phyloP scores from a whole-genome alignment of 306 rosid species.

The Trichosanthes cucumerina region DNA sequence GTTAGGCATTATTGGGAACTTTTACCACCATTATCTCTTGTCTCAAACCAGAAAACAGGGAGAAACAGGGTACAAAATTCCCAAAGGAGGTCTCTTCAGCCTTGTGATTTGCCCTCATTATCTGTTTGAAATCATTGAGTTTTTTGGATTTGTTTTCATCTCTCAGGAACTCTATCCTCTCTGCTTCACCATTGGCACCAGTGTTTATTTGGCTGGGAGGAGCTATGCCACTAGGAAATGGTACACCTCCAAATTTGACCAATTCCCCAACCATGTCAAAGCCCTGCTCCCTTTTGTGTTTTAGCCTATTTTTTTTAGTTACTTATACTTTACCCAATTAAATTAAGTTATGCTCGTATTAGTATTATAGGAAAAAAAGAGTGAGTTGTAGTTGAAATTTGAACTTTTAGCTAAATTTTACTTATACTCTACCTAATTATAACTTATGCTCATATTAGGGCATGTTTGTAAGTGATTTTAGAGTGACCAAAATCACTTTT shows the following conservation, averaged over 20 bases:
- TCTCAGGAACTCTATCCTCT: slow-evolving; percentile 46
- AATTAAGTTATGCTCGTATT: not conserved
- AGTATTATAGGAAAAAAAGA: no score
- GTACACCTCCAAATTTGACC: slow-evolving; percentile 65
- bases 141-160: slow-evolving; percentile 45
- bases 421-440: no score
- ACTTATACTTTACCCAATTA: not conserved
- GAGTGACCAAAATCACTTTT: no score
- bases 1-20: slow-evolving; percentile 54
- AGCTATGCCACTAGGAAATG: slow-evolving; percentile 64
- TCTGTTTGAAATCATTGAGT: slow-evolving; percentile 57
- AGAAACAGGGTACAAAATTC: slow-evolving; percentile 55
- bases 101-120: slow-evolving; percentile 68
- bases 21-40: slow-evolving; percentile 69
- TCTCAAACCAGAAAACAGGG: slow-evolving; percentile 43
- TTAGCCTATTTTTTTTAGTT: not conserved
- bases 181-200: slow-evolving; percentile 34
- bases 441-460: no score
- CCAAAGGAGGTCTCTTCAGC: slow-evolving; percentile 70
- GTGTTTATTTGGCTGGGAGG: slow-evolving; percentile 53
- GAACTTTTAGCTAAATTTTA: no score
- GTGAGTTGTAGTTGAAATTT: no score
- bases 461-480: no score
- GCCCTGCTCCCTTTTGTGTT: slow-evolving; percentile 56
- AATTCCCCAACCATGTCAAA: slow-evolving; percentile 53